These are phyloP conservation scores for Noccaea caerulescens DNA, from an alignment of 345 rosid species.

Conservation along the genomic window DNA sequence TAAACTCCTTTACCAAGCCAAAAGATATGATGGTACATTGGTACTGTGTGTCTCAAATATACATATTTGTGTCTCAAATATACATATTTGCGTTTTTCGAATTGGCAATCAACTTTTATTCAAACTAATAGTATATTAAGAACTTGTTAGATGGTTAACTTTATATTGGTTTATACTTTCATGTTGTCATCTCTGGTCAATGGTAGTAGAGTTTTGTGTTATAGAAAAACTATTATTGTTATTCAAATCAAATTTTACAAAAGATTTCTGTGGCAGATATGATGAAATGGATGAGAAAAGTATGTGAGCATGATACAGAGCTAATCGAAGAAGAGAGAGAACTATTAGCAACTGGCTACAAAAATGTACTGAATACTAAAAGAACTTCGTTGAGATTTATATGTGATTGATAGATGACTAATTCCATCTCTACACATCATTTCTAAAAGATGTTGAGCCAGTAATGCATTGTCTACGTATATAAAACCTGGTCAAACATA, in stretches of 20 bases:
- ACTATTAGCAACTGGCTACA: constrained; percentile 21
- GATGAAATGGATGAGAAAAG: constrained; percentile 22
- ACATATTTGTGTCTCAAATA: constrained; percentile 4
- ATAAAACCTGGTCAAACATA: not conserved
- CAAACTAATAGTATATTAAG: not conserved
- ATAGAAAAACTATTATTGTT: not conserved
- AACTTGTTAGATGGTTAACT: not conserved
- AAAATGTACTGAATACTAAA: constrained; percentile 3
- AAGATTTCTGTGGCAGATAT: constrained; percentile 8
- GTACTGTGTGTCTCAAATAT: not conserved
- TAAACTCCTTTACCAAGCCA: constrained; percentile 1
- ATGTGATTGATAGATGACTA: not conserved
- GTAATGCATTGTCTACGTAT: not conserved
- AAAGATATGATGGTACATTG: constrained; percentile 19
- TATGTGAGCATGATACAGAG: constrained; percentile 24
- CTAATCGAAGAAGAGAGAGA: constrained; percentile 21
- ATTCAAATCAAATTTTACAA: not conserved
- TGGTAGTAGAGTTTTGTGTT: not conserved
- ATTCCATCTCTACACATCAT: not conserved
- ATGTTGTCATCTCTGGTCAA: not conserved
- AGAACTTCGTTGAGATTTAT: constrained; percentile 4
- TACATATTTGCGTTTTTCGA: not conserved
- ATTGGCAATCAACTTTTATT: not conserved
- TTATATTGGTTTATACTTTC: not conserved
- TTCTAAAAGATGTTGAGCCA: not conserved